Evolutionary conservation across 1,284 basidiomycete species (phyloP).

Genomic region (Sporisorium sorghi): DNA sequence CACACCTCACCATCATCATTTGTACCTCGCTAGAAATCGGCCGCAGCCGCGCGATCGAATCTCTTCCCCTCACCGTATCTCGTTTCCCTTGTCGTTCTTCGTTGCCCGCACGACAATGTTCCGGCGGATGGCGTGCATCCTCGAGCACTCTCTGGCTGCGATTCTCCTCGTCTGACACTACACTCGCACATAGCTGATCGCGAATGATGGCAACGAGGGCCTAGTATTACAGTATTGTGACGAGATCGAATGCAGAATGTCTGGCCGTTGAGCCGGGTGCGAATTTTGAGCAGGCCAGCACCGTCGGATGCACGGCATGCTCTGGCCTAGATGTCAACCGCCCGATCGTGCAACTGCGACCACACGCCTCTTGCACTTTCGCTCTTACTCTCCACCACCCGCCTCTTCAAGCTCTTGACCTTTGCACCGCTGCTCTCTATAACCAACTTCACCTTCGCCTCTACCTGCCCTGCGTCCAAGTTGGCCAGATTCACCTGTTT

Average conservation of each 20-base stretch:
- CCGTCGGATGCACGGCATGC: too few relatives aligned
- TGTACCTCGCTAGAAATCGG: too few relatives aligned
- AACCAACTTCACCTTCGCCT: slow-evolving; percentile 19
- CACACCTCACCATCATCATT: too few relatives aligned
- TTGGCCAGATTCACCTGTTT: slow-evolving; percentile 43
- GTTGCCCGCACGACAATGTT: too few relatives aligned
- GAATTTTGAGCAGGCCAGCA: background rate
- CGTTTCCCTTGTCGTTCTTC: too few relatives aligned
- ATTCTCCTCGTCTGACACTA: background rate
- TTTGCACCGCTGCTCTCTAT: slow-evolving; percentile 25
- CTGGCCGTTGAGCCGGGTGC: background rate
- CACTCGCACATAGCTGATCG: background rate
- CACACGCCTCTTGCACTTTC: slow-evolving; percentile 44
- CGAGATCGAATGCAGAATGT: background rate
- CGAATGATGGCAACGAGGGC: background rate
- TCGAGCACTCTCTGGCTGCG: background rate
- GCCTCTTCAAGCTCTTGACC: slow-evolving; percentile 37
- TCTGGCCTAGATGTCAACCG: slow-evolving; percentile 23
- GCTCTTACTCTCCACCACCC: slow-evolving; percentile 11
- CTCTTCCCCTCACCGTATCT: too few relatives aligned
- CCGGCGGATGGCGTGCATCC: background rate
- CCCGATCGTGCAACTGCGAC: slow-evolving; percentile 29
- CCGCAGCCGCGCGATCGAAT: too few relatives aligned
- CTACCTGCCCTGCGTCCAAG: slow-evolving; percentile 30
- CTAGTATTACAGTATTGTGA: slow-evolving; percentile 1